Conservation (phyloP, 306 rosid species). For the Cucumis sativus region DNA sequence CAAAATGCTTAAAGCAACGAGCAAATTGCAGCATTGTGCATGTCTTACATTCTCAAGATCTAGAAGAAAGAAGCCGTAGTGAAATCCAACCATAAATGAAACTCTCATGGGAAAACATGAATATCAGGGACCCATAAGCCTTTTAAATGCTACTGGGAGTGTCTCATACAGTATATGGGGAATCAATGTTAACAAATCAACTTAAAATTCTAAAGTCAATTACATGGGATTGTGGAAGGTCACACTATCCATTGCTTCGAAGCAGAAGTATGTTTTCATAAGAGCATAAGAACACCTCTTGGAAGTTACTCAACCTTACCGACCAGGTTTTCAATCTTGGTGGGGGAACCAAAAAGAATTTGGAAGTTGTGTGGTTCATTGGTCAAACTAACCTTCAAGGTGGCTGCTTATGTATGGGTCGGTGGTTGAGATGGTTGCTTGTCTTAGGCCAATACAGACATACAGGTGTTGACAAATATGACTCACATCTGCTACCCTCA, state of each 20-base stretch:
- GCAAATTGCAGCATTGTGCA: background rate
- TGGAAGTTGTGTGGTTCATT: background rate
- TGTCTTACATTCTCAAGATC: constrained; percentile 1
- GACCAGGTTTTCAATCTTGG: background rate
- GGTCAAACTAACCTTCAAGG: background rate
- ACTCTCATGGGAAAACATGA: background rate
- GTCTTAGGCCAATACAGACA: background rate
- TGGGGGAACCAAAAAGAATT: background rate
- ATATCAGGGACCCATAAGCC: background rate
- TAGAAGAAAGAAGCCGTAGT: background rate
- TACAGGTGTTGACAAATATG: background rate
- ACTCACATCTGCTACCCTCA: background rate
- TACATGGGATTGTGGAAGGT: background rate
- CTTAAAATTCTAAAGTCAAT: background rate
- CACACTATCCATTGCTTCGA: background rate
- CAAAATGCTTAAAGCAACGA: background rate
- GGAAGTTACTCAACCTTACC: background rate
- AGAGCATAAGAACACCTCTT: background rate
- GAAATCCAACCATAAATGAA: background rate
- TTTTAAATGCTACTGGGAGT: background rate
- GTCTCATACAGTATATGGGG: background rate
- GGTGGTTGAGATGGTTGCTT: background rate
- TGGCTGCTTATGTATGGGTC: background rate
- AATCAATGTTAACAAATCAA: background rate
- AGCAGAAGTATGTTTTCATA: background rate